Base-by-base conservation (phyloP, 768 basidiomycete species). In the Daedaleopsis sinensis region DNA sequence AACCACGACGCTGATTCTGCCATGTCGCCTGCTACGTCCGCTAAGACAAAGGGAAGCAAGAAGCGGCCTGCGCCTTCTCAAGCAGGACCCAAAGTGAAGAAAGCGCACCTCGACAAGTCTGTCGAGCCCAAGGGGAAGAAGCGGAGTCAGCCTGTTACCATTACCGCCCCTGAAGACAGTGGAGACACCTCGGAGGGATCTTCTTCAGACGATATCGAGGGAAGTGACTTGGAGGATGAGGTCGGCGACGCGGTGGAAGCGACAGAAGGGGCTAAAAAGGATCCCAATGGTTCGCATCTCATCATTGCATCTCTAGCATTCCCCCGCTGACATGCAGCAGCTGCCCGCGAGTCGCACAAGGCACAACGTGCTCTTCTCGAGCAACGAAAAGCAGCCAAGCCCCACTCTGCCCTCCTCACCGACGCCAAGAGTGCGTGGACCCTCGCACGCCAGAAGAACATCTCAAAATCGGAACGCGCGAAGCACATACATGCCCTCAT, bases 371-470 rank as follows among this genome's bases (percentile, higher is more conserved):
- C 68, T 9, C 72, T 93, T 0, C 82, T 82, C 21, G 84, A 85
- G 23, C 87, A 92, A 65, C 86, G 93, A 12, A 84, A 82, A 46
- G 89, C 90, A 0, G 81, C 89, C 2, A 94, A 91, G 73, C 92
- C 91, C 0, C 85, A 94, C 71, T 89, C 90, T 0, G 76, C 79
- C 8, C 72, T 94, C 1, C 82, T 94, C 36, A 72, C 73, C 11
- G 82, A 88, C 56, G 91, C 92, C 38, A 94, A 95, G 73, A 80
- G 80, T 13, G 78, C 90, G 11, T 95, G 93, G 93, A 82, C 86
- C 1, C 80, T 86, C 16, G 89, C 89, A 1, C 84, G 87, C 57
- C 84, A 90, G 73, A 90, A 89, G 74, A 84, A 85, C 51, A 81
- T 94, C 42, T 75, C 86, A 0, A 76, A 87, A 21, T 73, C 84